Evolutionary conservation across 1,139 yeast species (phyloP).

Genomic region (Magnusiomyces sp.): DNA sequence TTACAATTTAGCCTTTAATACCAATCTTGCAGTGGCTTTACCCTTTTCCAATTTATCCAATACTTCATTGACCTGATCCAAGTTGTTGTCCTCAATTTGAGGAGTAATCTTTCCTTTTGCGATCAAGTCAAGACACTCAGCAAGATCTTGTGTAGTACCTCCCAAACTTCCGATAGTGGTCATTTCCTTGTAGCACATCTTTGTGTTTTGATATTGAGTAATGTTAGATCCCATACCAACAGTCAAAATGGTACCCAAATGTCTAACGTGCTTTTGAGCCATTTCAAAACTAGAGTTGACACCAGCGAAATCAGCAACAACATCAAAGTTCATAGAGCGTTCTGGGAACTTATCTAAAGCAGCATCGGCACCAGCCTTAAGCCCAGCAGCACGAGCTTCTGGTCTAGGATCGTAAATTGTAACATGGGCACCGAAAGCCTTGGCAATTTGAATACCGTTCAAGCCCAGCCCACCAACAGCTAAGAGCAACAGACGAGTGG

Average conservation of each 20-base stretch:
- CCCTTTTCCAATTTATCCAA: conserved; percentile 36
- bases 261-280: conserved; percentile 29
- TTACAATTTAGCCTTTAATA: conserved; percentile 25
- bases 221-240: conserved; percentile 39
- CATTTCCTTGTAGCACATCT: conserved; percentile 36
- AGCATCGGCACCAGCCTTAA: conserved; percentile 38
- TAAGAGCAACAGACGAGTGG: conserved; percentile 37
- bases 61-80: conserved; percentile 36
- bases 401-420: conserved; percentile 38
- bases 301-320: conserved; percentile 43
- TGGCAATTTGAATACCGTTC: conserved; percentile 43
- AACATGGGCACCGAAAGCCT: conserved; percentile 35
- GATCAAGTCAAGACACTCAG: conserved; percentile 41
- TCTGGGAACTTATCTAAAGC: conserved; percentile 32
- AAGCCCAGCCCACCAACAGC: conserved; percentile 48
- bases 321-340: conserved; percentile 21
- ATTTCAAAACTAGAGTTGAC: conserved; percentile 31
- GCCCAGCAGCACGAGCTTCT: conserved; percentile 31
- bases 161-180: conserved; percentile 39
- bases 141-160: conserved; percentile 41
- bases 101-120: conserved; percentile 38
- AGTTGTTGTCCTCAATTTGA: conserved; percentile 21
- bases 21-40: conserved; percentile 39
- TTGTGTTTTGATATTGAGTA: conserved; percentile 30
- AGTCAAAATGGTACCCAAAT: conserved; percentile 37